These are phyloP conservation scores for Saccharomycopsis sp. DNA, from an alignment of 805 yeast genomes.

Conservation along the genomic window DNA sequence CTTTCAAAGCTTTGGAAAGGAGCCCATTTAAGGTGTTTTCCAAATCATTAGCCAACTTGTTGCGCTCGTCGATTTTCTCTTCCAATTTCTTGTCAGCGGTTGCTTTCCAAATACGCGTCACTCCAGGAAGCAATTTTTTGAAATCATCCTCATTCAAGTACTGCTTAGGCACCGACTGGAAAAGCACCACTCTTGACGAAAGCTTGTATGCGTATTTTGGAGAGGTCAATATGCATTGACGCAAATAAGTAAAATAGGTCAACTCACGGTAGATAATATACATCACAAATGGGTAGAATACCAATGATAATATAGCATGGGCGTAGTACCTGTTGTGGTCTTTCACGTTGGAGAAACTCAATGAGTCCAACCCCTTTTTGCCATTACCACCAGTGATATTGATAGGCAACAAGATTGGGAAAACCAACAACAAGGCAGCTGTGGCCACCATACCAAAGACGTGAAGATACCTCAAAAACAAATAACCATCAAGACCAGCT, in stretches of 20 bases:
- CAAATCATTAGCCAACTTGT: constrained; percentile 46
- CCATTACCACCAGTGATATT: constrained; percentile 64
- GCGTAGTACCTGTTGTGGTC: constrained; percentile 63
- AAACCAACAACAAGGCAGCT: constrained; percentile 44
- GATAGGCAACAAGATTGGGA: constrained; percentile 72
- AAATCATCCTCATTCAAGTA: constrained; percentile 66
- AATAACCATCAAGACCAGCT: constrained; percentile 91
- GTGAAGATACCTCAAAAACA: constrained; percentile 71
- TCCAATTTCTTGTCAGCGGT: constrained; percentile 47
- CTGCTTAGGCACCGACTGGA: constrained; percentile 75
- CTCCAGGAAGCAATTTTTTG: constrained; percentile 71
- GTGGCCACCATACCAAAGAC: constrained; percentile 45
- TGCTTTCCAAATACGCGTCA: constrained; percentile 71
- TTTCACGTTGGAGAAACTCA: constrained; percentile 70
- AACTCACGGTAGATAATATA: constrained; percentile 79
- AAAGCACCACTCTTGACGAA: constrained; percentile 72
- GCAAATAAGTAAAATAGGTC: constrained; percentile 63
- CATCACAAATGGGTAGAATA: constrained; percentile 60
- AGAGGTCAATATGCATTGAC: constrained; percentile 70
- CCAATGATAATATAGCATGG: constrained; percentile 75
- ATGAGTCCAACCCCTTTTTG: constrained; percentile 59
- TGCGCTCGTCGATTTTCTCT: constrained; percentile 49
- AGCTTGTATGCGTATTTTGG: constrained; percentile 70
- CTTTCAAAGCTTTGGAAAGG: constrained; percentile 55
- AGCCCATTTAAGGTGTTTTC: constrained; percentile 59